Evolutionary conservation across 768 basidiomycete genomes (phyloP), one percentile per base, ranked within the genome.

Genomic region (Sarcodon aspratus): DNA sequence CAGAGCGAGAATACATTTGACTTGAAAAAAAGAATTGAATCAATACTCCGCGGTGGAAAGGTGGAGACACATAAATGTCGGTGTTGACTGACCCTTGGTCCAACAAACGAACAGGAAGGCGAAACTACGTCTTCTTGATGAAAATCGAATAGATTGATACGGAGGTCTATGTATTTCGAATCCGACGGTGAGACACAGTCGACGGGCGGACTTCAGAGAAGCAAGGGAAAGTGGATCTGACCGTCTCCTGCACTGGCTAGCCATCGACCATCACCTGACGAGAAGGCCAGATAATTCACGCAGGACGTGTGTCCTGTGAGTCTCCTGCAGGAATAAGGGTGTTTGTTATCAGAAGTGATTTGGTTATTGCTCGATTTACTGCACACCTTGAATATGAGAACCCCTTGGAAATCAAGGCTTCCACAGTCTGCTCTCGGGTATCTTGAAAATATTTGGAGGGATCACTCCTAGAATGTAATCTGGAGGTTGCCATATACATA

Each of bases 1-100:
- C 75, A 75, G 32, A 89, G 66, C 13, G 76, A 72, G 60, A 90
- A 79, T 34, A 88, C 74, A 54, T 86, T 87, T 37, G 71, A 72
- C 86, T 89, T 53, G 9, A 46, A 8, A 33, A 8, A 4, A 36
- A 17, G 42, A 5, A 42, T 36, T 40, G 12, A 10, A 34, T 17
- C 13, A 32, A 49, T 38, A 49, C 32, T 45, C 45, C 35, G 33
- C 50, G 33, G 49, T 6, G 13, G 12, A 33, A 33, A 27, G n/a
- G 13, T 15, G 42, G 21, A 34, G 6, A 32, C 46, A 32, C 43
- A n/a, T n/a, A n/a, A n/a, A n/a, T n/a, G n/a, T n/a, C n/a, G n/a
- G n/a, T n/a, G n/a, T 18, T 34, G 43, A 50, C 57, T 52, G 35
- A 66, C 64, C 45, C 51, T 46, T 5, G 59, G 65, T 6, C 64